Evolutionary conservation across 352 stramenopile genomes (phyloP), one percentile per base, ranked within the genome.

Genomic region (Aphanomyces euteiches): DNA sequence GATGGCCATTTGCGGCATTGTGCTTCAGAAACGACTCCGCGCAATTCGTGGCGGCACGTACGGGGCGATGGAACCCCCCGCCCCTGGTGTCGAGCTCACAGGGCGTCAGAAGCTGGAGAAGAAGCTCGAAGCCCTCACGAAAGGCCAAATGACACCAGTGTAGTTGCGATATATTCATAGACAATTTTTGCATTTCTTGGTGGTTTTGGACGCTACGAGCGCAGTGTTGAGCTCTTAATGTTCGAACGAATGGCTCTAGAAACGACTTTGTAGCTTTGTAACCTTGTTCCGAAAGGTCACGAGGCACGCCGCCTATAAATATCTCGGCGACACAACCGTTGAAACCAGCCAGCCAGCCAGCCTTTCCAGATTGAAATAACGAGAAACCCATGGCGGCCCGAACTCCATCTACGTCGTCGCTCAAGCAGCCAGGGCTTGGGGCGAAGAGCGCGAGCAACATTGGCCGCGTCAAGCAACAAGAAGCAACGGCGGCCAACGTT

Each of bases 21-120:
- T 85, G 63, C 75, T 94, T 37, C 85, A 94, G 72, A 94, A 94
- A 73, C 82, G 85, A 1, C 78, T 94, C 48, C 87, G 87, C n/a
- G 87, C 83, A 15, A 83, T 77, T 61, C 88, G 89, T 70, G 88
- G 90, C 66, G 87, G 64, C 40, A 40, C 64, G 36, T 70, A 70
- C 54, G 64, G 64, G 15, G 28, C 6, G 7, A 61, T 70, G 45
- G 64, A 70, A 61, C n/a, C 36, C 17, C 64, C 64, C 12, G 47
- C 53, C 3, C 47, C 47, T 19, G 36, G 15, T 10, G 64, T 12
- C 38, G 15, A 70, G 15, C 47, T 70, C 38, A 70, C 64, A 28
- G 36, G 36, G 5, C 53, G 53, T 7, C 50, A 60, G 19, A 70
- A 70, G 21, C 54, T 70, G 3, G 43, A 70, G 21, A 56, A 54